Evolutionary conservation across 2,329 filamentous ascomycete species (phyloP), one percentile per base, ranked within the genome.

Genomic region (Calonectria hongkongensis): DNA sequence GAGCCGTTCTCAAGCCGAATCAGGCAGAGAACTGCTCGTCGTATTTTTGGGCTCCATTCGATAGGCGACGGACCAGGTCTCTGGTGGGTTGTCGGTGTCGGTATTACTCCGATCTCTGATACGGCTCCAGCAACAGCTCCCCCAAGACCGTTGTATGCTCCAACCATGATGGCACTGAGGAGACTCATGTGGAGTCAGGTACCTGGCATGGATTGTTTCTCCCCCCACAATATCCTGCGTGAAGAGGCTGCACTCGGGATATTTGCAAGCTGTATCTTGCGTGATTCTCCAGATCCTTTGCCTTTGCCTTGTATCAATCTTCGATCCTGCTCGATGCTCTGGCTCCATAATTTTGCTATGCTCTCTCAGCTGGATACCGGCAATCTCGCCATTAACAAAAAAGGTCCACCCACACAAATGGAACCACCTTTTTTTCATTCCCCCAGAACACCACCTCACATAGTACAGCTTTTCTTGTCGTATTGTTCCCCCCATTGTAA

Each of bases 281-380:
- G 83, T 33, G 90, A 79, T 43, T 82, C 78, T 33, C 81, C 85
- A 48, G 84, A 82, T 51, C 84, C 77, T 21, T 85, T 80, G 74
- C 89, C 85, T 76, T 89, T 89, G 73, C 91, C 88, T 4, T 95
- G 88, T 90, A 95, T 94, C 83, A 94, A 95, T 41, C 87, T 87
- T 12, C 94, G 89, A 84, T 95, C 94, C 80, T 93, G 85, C 48
- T 86, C 85, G 76, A 94, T 86, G 16, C 93, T 93, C 74, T 91
- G 88, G n/a, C 87, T 86, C 6, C 89, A 89, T 58, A 94, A 82
- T n/a, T 83, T 83, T 3, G 92, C 87, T 0, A 84, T 82, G 5
- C 9, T 5, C 9, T 5, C 85, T 72, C 39, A 95, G 84, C 21
- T 87, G 82, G 67, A 93, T 89, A 64, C 89, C 90, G 84, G 95